These are phyloP conservation scores for Botryobasidium botryosum DNA, from an alignment of 768 basidiomycete genomes.

Conservation along the genomic window DNA sequence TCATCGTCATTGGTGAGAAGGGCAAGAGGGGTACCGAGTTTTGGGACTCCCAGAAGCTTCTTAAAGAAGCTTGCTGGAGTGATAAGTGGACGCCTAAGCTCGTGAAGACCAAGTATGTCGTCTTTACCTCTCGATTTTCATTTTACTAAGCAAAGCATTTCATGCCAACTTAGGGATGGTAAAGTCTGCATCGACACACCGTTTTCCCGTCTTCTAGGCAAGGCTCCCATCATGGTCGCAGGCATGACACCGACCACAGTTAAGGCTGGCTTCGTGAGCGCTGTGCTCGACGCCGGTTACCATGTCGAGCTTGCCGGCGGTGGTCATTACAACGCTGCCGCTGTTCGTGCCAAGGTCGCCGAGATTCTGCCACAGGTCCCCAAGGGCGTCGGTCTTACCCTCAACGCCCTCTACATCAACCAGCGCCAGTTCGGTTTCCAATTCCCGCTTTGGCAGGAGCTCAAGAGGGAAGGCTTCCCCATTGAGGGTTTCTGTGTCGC, in stretches of 20 bases:
- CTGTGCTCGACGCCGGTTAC: constrained; percentile 82
- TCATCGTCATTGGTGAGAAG: constrained; percentile 81
- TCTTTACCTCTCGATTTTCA: neutral
- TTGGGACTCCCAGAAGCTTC: constrained; percentile 45
- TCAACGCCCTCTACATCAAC: constrained; percentile 96
- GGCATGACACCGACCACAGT: constrained; percentile 99
- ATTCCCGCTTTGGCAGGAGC: constrained; percentile 93
- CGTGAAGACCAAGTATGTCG: constrained; percentile 55
- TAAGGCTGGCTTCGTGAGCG: constrained; percentile 85
- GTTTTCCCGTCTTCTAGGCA: constrained; percentile 89
- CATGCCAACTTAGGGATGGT: constrained; percentile 50
- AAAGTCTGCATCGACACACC: constrained; percentile 85
- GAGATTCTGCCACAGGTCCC: constrained; percentile 80
- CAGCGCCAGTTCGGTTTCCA: constrained; percentile 96
- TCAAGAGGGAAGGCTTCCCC: constrained; percentile 87
- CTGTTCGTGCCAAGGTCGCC: constrained; percentile 78
- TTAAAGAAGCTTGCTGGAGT: constrained; percentile 78
- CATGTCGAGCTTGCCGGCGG: constrained; percentile 97
- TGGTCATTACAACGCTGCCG: constrained; percentile 85
- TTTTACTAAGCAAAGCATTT: neutral
- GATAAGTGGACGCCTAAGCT: constrained; percentile 74
- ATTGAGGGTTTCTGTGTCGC: constrained; percentile 99
- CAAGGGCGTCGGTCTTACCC: constrained; percentile 76
- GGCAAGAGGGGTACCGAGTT: constrained; percentile 79
- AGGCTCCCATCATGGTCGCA: constrained; percentile 97